Conservation (phyloP, 176 grass and related monocot species). For the Oryza coarctata region DNA sequence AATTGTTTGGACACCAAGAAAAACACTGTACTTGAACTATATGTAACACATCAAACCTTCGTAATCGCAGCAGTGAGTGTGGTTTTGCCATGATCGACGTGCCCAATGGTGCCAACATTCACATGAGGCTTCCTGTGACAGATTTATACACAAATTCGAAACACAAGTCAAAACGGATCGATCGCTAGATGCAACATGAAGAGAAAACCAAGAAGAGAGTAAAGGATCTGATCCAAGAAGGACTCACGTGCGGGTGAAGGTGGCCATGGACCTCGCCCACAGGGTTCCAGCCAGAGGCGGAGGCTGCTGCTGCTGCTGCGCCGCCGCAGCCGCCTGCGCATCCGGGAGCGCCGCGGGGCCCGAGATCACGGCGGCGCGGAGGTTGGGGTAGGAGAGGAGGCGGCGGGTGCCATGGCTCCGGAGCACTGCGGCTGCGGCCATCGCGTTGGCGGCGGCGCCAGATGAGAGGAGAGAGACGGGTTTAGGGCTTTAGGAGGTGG, state of each 20-base stretch:
- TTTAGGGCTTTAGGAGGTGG: slow-evolving; percentile 53
- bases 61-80: slow-evolving; percentile 97
- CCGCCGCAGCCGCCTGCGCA: background rate
- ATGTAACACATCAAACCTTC: slow-evolving; percentile 47
- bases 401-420: slow-evolving; percentile 42
- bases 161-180: background rate
- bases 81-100: slow-evolving; percentile 95
- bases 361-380: slow-evolving; percentile 39
- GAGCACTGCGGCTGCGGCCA: slow-evolving; percentile 55
- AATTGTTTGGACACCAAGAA: background rate
- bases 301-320: background rate
- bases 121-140: slow-evolving; percentile 92
- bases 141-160: slow-evolving; percentile 6
- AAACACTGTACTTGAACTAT: background rate
- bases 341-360: slow-evolving; percentile 29
- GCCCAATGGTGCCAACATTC: slow-evolving; percentile 93
- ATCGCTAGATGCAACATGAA: background rate
- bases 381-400: slow-evolving; percentile 36
- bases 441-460: slow-evolving; percentile 33
- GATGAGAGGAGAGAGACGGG: slow-evolving; percentile 4
- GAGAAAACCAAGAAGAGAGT: background rate
- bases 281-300: slow-evolving; percentile 13
- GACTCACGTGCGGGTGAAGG: slow-evolving; percentile 90
- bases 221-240: slow-evolving; percentile 8
- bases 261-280: slow-evolving; percentile 88